Evolutionary conservation across 345 rosid species (phyloP).

Genomic region (Angophora floribunda): DNA sequence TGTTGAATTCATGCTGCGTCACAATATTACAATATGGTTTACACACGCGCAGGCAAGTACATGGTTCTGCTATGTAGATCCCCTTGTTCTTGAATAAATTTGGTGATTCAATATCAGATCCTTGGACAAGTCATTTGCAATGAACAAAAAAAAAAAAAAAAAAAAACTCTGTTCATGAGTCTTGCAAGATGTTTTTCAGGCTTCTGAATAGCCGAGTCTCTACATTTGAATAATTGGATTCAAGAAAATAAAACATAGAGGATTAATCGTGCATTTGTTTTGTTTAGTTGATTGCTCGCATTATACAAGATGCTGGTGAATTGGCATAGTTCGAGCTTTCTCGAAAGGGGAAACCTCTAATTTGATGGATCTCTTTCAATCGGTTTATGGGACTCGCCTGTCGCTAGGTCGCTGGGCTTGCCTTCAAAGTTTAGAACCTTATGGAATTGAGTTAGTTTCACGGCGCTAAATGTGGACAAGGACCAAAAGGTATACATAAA

Average conservation of each 20-base stretch:
- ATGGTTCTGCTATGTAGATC: not conserved
- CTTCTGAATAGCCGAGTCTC: not conserved
- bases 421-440: not conserved
- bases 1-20: not conserved
- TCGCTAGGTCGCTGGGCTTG: too few relatives aligned
- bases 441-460: not conserved
- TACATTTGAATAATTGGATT: not conserved
- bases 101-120: not conserved
- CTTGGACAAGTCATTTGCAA: not conserved
- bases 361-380: not conserved
- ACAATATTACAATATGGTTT: not conserved
- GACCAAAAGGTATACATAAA: not conserved
- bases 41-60: not conserved
- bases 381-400: not conserved
- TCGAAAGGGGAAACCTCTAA: not conserved
- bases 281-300: not conserved
- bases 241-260: not conserved
- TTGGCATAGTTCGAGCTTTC: not conserved
- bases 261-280: not conserved
- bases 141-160: not conserved
- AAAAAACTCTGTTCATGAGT: not conserved
- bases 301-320: not conserved
- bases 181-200: not conserved
- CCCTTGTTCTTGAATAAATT: not conserved
- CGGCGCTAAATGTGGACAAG: not conserved